Conservation (phyloP, 2,329 filamentous ascomycete species). For the Cercospora zeina region DNA sequence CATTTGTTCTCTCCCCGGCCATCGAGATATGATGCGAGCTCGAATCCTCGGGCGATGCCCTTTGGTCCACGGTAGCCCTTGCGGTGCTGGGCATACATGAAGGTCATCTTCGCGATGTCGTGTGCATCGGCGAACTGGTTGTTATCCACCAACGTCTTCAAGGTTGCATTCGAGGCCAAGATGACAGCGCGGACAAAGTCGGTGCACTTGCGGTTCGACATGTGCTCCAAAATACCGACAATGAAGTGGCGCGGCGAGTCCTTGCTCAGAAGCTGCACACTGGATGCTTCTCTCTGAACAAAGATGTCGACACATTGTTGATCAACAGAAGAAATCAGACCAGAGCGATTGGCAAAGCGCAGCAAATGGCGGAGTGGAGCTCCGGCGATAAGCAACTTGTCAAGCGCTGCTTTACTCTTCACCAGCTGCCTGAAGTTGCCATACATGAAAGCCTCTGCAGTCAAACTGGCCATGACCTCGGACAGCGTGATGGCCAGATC, state of each 20-base stretch:
- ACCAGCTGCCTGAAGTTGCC: conserved; percentile 44
- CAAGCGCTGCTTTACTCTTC: conserved; percentile 37
- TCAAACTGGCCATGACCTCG: conserved; percentile 42
- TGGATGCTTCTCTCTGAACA: conserved; percentile 40
- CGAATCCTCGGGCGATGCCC: conserved; percentile 49
- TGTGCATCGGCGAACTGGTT: conserved; percentile 46
- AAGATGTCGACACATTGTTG: conserved; percentile 36
- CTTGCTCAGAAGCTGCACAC: conserved; percentile 40
- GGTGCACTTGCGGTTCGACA: conserved; percentile 42
- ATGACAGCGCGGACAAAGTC: conserved; percentile 47
- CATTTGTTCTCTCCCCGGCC: conserved; percentile 45
- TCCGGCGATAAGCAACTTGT: conserved; percentile 40
- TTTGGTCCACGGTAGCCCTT: conserved; percentile 46
- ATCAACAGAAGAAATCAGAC: conserved; percentile 42
- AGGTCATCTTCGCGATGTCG: conserved; percentile 48
- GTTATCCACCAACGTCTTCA: conserved; percentile 42
- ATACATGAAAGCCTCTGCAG: conserved; percentile 40
- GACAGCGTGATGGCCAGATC: conserved; percentile 43
- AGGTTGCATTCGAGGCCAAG: conserved; percentile 42
- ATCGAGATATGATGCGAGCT: conserved; percentile 49
- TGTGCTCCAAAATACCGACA: conserved; percentile 44
- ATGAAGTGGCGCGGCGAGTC: conserved; percentile 43
- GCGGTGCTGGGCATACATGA: conserved; percentile 48
- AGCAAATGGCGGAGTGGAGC: conserved; percentile 45
- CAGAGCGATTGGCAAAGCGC: conserved; percentile 38